Evolutionary conservation across 768 basidiomycete species (phyloP).

Genomic region (Phallus indusiatus): DNA sequence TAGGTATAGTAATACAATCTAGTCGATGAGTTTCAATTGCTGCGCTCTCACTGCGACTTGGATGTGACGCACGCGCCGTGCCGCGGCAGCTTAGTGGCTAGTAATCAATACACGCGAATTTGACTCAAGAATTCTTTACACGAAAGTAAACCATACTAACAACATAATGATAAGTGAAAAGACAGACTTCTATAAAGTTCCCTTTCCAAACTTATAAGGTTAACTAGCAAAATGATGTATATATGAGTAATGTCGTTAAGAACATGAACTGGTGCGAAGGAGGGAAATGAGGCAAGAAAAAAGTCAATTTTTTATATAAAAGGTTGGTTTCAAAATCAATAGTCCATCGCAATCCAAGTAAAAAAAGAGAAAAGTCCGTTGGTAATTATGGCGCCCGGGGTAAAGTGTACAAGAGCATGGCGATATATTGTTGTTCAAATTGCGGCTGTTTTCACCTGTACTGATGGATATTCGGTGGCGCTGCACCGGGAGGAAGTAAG

Average conservation of each 20-base stretch:
- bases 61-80: background rate
- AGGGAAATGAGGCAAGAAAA: background rate
- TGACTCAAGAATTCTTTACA: too few species aligned
- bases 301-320: background rate
- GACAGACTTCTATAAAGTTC: background rate
- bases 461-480: slow-evolving; percentile 41
- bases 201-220: background rate
- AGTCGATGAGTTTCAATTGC: background rate
- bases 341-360: background rate
- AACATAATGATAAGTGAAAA: background rate
- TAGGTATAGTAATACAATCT: background rate
- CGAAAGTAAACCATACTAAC: background rate
- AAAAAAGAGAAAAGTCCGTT: background rate
- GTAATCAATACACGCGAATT: too few species aligned
- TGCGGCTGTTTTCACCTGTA: background rate
- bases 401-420: background rate
- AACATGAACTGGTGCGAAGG: background rate
- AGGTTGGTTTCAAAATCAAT: background rate
- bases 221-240: background rate
- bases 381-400: background rate
- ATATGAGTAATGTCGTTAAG: background rate
- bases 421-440: background rate
- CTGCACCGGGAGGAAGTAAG: slow-evolving; percentile 66
- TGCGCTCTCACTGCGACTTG: background rate
- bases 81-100: background rate